phyloP scores from a whole-genome alignment of 352 stramenopile species.

The Globisporangium echinulatum region DNA sequence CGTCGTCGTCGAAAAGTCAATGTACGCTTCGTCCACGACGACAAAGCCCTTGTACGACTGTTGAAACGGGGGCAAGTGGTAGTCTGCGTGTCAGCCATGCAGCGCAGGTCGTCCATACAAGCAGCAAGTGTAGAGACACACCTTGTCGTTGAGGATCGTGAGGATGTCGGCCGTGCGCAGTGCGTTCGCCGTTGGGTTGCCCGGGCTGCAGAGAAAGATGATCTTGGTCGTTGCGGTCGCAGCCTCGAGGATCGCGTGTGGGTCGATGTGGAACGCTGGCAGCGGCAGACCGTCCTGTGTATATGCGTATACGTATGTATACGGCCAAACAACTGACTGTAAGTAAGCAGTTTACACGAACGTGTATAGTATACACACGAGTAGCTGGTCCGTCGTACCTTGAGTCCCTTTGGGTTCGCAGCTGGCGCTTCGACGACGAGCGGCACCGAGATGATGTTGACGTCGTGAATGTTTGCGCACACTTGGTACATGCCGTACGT shows the following conservation, averaged over 20 bases:
- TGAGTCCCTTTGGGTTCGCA: constrained; percentile 63
- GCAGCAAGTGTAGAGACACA: background rate
- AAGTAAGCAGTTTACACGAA: too few relatives aligned
- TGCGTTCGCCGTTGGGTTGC: constrained; percentile 96
- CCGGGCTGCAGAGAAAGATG: constrained; percentile 96
- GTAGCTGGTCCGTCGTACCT: constrained; percentile 14
- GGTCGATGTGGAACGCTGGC: constrained; percentile 80
- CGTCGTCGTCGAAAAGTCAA: constrained; percentile 90
- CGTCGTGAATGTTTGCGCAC: constrained; percentile 97
- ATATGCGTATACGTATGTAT: background rate
- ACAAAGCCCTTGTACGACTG: constrained; percentile 90
- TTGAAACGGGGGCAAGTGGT: background rate
- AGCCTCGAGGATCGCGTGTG: constrained; percentile 80
- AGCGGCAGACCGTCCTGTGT: constrained; percentile 32
- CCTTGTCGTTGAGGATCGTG: constrained; percentile 77
- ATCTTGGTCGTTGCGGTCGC: constrained; percentile 92
- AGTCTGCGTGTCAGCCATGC: background rate
- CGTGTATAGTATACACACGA: too few relatives aligned
- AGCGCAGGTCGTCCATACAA: too few relatives aligned
- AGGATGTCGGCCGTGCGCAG: constrained; percentile 89
- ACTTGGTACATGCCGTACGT: constrained; percentile 99
- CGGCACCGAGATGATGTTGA: constrained; percentile 90
- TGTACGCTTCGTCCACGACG: constrained; percentile 98
- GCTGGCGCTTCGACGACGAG: constrained; percentile 67
- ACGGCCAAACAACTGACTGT: too few relatives aligned